A percentile compares a stretch with the other conserved stretches of the same genome.
These are phyloP conservation scores for Teunomyces funiuensis DNA, from an alignment of 805 yeast genomes.

Conservation along the genomic window DNA sequence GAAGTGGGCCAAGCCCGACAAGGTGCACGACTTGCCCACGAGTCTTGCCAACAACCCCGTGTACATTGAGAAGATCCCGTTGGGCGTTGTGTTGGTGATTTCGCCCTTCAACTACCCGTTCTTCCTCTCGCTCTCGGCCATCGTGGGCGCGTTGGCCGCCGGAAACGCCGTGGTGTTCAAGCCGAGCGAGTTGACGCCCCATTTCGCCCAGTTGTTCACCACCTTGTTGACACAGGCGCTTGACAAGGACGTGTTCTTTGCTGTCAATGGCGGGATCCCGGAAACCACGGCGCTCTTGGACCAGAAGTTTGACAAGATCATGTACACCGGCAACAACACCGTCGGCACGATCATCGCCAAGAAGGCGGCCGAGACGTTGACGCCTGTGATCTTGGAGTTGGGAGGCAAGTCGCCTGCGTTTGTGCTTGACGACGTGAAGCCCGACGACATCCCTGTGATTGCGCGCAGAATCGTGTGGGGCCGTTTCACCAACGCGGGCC, in stretches of 20 bases:
- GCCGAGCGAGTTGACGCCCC: conserved; percentile 72
- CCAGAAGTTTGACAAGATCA: conserved; percentile 73
- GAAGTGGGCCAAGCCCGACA: conserved; percentile 58
- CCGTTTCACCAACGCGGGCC: conserved; percentile 79
- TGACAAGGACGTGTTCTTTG: conserved; percentile 55
- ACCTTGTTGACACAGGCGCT: conserved; percentile 51
- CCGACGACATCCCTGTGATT: conserved; percentile 40
- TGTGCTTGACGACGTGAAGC: conserved; percentile 51
- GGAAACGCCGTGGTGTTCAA: conserved; percentile 81
- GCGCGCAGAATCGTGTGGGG: conserved; percentile 76
- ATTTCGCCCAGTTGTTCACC: conserved; percentile 57
- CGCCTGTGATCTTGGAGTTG: conserved; percentile 78
- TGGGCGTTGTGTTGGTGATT: conserved; percentile 72
- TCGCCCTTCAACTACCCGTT: conserved; percentile 84
- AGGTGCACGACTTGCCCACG: conserved; percentile 37
- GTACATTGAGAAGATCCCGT: conserved; percentile 37
- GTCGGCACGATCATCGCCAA: conserved; percentile 78
- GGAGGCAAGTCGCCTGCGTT: conserved; percentile 93
- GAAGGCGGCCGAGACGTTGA: conserved; percentile 81
- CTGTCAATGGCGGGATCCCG: conserved; percentile 71
- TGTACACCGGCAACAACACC: conserved; percentile 77
- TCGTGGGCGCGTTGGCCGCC: conserved; percentile 78
- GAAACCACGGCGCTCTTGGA: conserved; percentile 61
- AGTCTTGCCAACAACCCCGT: conserved; percentile 29
- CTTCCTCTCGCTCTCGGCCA: conserved; percentile 58